Percentiles rank a stretch among this genome's conserved stretches.
Conservation (phyloP, 83 land plant genomes). For the Picea abies region DNA sequence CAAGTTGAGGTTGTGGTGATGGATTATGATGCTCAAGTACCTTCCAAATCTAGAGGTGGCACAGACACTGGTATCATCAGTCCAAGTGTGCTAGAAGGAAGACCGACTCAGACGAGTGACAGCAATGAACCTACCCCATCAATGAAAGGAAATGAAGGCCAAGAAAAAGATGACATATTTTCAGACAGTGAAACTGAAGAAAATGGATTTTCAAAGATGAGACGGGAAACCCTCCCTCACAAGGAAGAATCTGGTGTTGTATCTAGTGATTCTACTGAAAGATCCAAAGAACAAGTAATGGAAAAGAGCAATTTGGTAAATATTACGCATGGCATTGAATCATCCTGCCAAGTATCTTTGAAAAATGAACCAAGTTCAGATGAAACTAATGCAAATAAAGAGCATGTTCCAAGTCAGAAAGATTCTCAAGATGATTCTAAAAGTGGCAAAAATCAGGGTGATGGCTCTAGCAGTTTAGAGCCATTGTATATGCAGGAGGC, state of each 20-base stretch:
- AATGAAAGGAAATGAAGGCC: constrained; percentile 26
- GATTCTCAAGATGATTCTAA: constrained; percentile 14
- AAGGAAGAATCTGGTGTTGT: constrained; percentile 12
- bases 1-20: constrained; percentile 90
- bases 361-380: constrained; percentile 26
- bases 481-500: constrained; percentile 19
- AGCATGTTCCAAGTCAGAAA: background rate
- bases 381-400: constrained; percentile 7
- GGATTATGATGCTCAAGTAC: constrained; percentile 65
- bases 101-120: constrained; percentile 21
- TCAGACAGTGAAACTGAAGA: constrained; percentile 83
- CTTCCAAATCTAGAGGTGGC: constrained; percentile 25
- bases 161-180: constrained; percentile 82
- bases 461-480: constrained; percentile 6
- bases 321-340: constrained; percentile 26
- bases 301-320: constrained; percentile 14
- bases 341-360: constrained; percentile 19
- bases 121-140: constrained; percentile 22
- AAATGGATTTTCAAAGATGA: constrained; percentile 35
- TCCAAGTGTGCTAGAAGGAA: constrained; percentile 12
- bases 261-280: constrained; percentile 15
- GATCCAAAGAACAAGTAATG: constrained; percentile 10
- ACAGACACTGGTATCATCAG: constrained; percentile 1
- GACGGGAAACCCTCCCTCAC: constrained; percentile 4
- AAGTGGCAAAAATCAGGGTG: constrained; percentile 8